Conservation (phyloP, 768 basidiomycete species). For the Boletus bicolor region DNA sequence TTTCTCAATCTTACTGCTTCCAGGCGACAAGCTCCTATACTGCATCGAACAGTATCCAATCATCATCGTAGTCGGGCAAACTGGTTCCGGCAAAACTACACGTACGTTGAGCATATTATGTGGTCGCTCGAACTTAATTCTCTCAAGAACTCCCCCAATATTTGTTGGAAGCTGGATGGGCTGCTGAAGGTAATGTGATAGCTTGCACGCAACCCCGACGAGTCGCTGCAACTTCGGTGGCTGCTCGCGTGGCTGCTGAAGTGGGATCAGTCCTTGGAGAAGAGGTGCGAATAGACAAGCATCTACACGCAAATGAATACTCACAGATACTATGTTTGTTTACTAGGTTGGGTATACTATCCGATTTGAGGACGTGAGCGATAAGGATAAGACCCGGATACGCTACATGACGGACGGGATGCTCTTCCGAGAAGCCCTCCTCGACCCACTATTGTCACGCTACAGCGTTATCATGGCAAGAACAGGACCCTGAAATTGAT, state of each 20-base stretch:
- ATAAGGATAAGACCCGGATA: slow-evolving; percentile 81
- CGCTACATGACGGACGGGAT: slow-evolving; percentile 98
- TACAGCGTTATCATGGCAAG: slow-evolving; percentile 95
- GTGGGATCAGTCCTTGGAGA: slow-evolving; percentile 86
- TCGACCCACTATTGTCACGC: slow-evolving; percentile 87
- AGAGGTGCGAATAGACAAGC: slow-evolving; percentile 49
- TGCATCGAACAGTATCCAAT: slow-evolving; percentile 82
- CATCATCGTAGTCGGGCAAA: slow-evolving; percentile 88
- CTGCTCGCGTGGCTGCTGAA: slow-evolving; percentile 87
- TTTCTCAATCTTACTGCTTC: not conserved
- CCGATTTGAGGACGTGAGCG: slow-evolving; percentile 91
- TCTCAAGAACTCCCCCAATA: slow-evolving; percentile 89
- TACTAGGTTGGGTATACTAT: slow-evolving; percentile 93
- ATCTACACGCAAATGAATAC: not conserved
- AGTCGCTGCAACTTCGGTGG: slow-evolving; percentile 94
- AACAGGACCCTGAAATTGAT: slow-evolving; percentile 1
- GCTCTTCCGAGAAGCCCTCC: slow-evolving; percentile 90
- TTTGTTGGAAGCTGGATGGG: slow-evolving; percentile 92
- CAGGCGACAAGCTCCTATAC: slow-evolving; percentile 78
- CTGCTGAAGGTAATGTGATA: slow-evolving; percentile 74
- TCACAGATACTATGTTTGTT: slow-evolving; percentile 5
- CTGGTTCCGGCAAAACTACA: slow-evolving; percentile 97
- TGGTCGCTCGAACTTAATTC: slow-evolving; percentile 1
- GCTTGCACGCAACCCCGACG: slow-evolving; percentile 92
- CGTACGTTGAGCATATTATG: slow-evolving; percentile 50